Base-by-base conservation (phyloP, 2,329 filamentous ascomycete genomes). In the Periglandula ipomoeae region DNA sequence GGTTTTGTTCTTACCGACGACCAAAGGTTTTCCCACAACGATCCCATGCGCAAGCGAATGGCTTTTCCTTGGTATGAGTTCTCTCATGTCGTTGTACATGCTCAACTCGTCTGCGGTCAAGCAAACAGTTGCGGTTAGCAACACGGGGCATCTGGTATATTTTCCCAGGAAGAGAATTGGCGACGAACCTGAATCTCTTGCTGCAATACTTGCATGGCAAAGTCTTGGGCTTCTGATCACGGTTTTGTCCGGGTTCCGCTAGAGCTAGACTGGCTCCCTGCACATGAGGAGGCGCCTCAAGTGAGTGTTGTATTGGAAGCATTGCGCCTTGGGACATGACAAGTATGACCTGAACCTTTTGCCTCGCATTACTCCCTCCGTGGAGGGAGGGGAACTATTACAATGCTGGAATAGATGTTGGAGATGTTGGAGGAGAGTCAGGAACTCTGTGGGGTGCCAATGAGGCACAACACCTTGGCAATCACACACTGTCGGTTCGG, bases 11-110 rank as follows among this genome's bases (percentile, higher is more conserved):
- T 71, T 63, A 82, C 78, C 78, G 71, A 67, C 79, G 69, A 59
- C 78, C 77, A 65, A 82, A 82, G 2, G 73, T 79, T 65, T 81
- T 81, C 44, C 78, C 78, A 64, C 79, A 82, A 38, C 74, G 71
- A 59, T 73, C 72, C 75, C 77, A 80, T 53, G 59, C 69, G 56
- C 79, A 82, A 45, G 74, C 71, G 59, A 82, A 82, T 8, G 79
- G 79, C 62, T 82, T 82, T 65, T 82, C 79, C 58, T 82, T 82
- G 56, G 79, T 82, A 64, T 82, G 79, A 30, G 78, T 81, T 53
- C 78, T 72, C 63, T 81, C 78, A 61, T 82, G 79, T 60, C 79
- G 71, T 63, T 82, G 78, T 47, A 82, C 76, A 64, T 82, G 79
- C 63, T 82, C 79, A 56, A 82, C 77, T 58, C 79, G 77, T 62